Evolutionary conservation across 1,284 basidiomycete genomes (phyloP), one percentile per base, ranked within the genome.

Genomic region (Vanrija humicola): DNA sequence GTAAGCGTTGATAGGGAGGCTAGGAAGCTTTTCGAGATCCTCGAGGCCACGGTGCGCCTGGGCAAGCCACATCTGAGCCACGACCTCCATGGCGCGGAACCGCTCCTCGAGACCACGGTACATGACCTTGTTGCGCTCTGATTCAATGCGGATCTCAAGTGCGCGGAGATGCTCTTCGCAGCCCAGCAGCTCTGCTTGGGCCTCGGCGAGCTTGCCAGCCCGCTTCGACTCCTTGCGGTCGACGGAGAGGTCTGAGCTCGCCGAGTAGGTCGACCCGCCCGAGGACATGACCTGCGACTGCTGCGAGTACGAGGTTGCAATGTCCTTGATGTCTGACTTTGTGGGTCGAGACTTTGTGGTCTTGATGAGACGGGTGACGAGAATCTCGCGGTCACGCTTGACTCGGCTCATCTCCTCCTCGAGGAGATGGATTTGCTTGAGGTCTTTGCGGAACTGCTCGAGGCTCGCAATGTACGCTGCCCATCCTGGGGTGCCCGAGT

Each of bases 101-200:
- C 73, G 61, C 52, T 77, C 73, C 56, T 73, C 72, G 42, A 77
- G 61, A 6, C 75, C 75, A 21, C 69, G 62, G 48, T 68, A 63
- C 74, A 77, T 76, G 62, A 77, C 73, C 55, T 70, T 75, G 64
- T 74, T 76, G 54, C 75, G 65, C 58, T 77, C 75, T 39, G 61
- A 56, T 62, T 77, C 75, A 50, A 77, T 71, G 45, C 68, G 62
- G 19, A 75, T 69, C 54, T 77, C 75, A 45, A 77, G 55, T 1
- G 62, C 58, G 29, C 75, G 52, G 43, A 77, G 52, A 58, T 77
- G 75, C 58, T 77, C 75, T 49, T 77, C 75, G 54, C 75, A 77
- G 3, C 75, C 75, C 4, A 77, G 62, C 15, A 76, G 60, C 57
- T 77, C 75, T 15, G 74, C 74, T 61, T 77, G 75, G 6, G 75